Evolutionary conservation across 306 rosid genomes (phyloP), one percentile per base, ranked within the genome.

Genomic region (Purshia tridentata): DNA sequence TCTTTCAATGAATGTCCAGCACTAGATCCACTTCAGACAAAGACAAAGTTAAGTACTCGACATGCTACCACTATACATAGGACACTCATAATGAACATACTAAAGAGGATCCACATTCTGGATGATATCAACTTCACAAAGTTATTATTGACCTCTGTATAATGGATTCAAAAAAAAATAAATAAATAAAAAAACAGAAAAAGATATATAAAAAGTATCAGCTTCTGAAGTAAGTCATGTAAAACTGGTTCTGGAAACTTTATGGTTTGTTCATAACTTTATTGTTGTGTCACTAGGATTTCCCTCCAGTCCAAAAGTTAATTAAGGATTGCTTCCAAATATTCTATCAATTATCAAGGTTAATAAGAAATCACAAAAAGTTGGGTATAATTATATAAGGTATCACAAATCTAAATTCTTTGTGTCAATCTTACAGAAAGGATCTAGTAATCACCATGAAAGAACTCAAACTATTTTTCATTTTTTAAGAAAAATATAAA

Each of bases 1-100:
- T 92, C 95, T 80, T 81, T 84, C 61, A 92, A 83, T 76, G 92
- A 88, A 81, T 84, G 68, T 52, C 95, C 96, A 70, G 90, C 96
- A 83, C 83, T 74, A 70, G 96, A 83, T 75, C 96, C 98, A 82
- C 98, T 90, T 81, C 61, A 82, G 72, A 72, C 65, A 56, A 20
- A 74, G 49, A 81, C 67, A 79, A 40, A 71, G 46, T 56, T 77
- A 80, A 78, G 60, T 52, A 44, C 44, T 37, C 19, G 8, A 49
- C 20, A 40, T 48, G 16, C 18, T 12, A 61, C 37, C 20, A 39
- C 20, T 39, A 23, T 39, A 18, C 13, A 37, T 4, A 23, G 16
- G 61, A 39, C 18, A 48, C 7, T 15, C 39, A 42, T 57, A 58
- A 39, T 4, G 47, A 10, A 39, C 9, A 35, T 60, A 23, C 18